Evolutionary conservation across 2,329 filamentous ascomycete genomes (phyloP), one percentile per base, ranked within the genome.

Genomic region (Leptographium wingfieldii): DNA sequence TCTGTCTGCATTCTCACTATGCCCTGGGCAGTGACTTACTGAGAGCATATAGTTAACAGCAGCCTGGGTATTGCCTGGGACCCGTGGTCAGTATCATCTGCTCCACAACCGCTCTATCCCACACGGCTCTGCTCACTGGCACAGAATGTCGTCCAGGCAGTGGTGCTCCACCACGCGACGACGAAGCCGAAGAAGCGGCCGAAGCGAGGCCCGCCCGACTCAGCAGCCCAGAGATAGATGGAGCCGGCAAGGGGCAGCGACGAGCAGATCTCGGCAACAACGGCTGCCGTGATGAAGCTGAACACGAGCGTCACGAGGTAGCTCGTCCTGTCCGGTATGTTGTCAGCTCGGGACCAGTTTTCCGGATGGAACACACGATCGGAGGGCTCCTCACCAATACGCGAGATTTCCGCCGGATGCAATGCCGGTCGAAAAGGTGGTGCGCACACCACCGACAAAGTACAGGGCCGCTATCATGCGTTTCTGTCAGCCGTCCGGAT

Each of bases 241-340:
- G 59, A 61, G 5, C 61, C 61, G 22, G 61, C 52, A 6, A 63
- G 61, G 25, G 61, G 61, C 27, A 63, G 61, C 27, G 61, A 63
- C 27, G 61, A 63, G 55, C 61, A 63, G 59, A 61, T 61, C 57
- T 63, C 61, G 53, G 60, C 62, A 14, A 61, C 59, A n/a, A 63
- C 62, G 29, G 60, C 60, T 5, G 60, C 60, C 1, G 58, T 61
- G 56, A 57, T 57, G 27, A 63, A 61, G 4, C 60, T 58, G 27
- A 63, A 63, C 25, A 60, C 58, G 49, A 46, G 43, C 10, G 40
- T 58, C 29, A 63, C 56, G 11, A 63, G 27, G 52, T 58, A 63
- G 11, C 49, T 57, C 33, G 46, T 63, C 61, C 59, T 60, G 27
- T 7, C 46, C 19, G 46, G 19, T 11, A n/a, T 9, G 6, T 12